Evolutionary conservation across 805 yeast species (phyloP).

Genomic region (Kurtzmaniella cleridarum): DNA sequence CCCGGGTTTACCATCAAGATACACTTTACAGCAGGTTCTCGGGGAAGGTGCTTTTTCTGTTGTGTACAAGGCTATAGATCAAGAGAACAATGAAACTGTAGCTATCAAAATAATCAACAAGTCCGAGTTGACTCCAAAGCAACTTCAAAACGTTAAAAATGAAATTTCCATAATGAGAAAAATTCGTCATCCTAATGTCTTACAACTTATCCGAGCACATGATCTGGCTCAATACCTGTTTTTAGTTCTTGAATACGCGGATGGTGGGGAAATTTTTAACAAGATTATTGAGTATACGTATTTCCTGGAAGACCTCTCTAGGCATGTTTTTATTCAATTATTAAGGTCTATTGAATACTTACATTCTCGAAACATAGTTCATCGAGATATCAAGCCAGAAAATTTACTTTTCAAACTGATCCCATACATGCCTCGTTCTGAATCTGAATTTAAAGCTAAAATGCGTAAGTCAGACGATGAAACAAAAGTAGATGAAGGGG

Average conservation of each 20-base stretch:
- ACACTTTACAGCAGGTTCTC: constrained; percentile 28
- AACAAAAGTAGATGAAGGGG: constrained; percentile 58
- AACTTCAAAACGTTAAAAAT: constrained; percentile 54
- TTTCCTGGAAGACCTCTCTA: constrained; percentile 64
- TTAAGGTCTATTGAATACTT: constrained; percentile 65
- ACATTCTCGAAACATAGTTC: constrained; percentile 65
- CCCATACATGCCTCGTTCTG: constrained; percentile 33
- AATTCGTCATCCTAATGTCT: constrained; percentile 55
- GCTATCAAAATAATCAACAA: constrained; percentile 79
- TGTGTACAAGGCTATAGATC: constrained; percentile 68
- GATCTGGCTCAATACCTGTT: constrained; percentile 54
- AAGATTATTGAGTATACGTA: constrained; percentile 75
- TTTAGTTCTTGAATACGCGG: constrained; percentile 59
- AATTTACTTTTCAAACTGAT: constrained; percentile 62
- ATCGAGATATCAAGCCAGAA: constrained; percentile 80
- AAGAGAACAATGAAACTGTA: constrained; percentile 36
- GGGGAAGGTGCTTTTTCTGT: constrained; percentile 91
- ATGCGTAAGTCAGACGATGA: constrained; percentile 54
- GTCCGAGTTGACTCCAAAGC: constrained; percentile 44
- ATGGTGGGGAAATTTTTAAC: constrained; percentile 79
- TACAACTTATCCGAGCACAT: constrained; percentile 47
- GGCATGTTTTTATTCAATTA: constrained; percentile 70
- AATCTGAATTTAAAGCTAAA: constrained; percentile 17
- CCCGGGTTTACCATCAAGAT: constrained; percentile 25
- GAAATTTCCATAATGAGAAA: constrained; percentile 73